A percentile compares a stretch with the other conserved stretches of the same genome.
phyloP scores from a whole-genome alignment of 2,329 filamentous ascomycete genomes.

The Daldinia sp. region DNA sequence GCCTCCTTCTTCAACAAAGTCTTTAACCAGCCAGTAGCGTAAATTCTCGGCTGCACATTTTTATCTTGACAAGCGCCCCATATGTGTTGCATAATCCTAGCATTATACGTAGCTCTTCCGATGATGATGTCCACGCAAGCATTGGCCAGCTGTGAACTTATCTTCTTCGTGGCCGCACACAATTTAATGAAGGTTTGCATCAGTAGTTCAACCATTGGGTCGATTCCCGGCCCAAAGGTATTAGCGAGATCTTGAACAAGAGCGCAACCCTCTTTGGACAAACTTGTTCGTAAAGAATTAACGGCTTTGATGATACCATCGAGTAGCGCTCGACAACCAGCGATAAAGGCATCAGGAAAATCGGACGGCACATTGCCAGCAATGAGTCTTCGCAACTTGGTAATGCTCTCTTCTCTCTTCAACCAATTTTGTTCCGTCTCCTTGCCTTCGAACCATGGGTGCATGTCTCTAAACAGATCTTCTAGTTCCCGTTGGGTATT shows the following conservation, averaged over 20 bases:
- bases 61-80: constrained; percentile 89
- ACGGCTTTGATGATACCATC: constrained; percentile 91
- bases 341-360: constrained; percentile 77
- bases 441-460: constrained; percentile 83
- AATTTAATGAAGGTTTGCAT: constrained; percentile 92
- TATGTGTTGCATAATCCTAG: constrained; percentile 86
- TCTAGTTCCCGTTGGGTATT: constrained; percentile 90
- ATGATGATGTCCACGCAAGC: constrained; percentile 84
- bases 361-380: constrained; percentile 87
- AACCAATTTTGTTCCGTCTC: constrained; percentile 94
- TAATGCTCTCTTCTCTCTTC: constrained; percentile 83
- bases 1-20: constrained; percentile 83
- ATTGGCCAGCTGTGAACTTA: constrained; percentile 86
- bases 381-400: constrained; percentile 80
- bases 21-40: constrained; percentile 84
- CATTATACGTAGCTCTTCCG: constrained; percentile 81
- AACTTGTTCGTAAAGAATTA: constrained; percentile 86
- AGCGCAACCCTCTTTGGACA: constrained; percentile 87
- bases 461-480: constrained; percentile 86
- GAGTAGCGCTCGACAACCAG: constrained; percentile 77
- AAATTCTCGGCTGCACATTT: constrained; percentile 87
- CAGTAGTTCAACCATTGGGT: constrained; percentile 89
- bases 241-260: constrained; percentile 87
- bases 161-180: constrained; percentile 91
- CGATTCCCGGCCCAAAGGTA: constrained; percentile 80